Percentiles rank a stretch among this genome's conserved stretches.
These are phyloP conservation scores for Ogataea pini DNA, from an alignment of 805 yeast species.

Conservation along the genomic window DNA sequence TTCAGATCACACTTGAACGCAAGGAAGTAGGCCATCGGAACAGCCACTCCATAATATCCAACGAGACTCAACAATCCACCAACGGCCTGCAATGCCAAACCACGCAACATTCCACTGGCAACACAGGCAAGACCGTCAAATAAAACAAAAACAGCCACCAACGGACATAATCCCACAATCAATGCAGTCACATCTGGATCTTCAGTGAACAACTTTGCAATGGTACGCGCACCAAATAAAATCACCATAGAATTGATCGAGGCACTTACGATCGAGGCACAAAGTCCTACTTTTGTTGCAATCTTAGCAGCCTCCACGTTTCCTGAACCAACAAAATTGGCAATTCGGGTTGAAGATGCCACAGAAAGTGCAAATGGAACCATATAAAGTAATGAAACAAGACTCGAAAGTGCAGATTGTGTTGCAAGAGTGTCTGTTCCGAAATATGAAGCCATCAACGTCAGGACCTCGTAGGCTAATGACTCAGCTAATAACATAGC, in stretches of 20 bases:
- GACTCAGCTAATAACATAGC: constrained; percentile 58
- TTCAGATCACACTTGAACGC: constrained; percentile 50
- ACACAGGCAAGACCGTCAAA: constrained; percentile 72
- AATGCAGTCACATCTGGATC: constrained; percentile 57
- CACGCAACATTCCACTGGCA: constrained; percentile 71
- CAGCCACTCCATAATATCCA: constrained; percentile 69
- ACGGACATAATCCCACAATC: constrained; percentile 60
- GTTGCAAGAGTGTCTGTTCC: constrained; percentile 58
- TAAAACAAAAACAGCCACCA: constrained; percentile 64
- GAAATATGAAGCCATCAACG: constrained; percentile 51
- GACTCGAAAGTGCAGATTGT: constrained; percentile 54
- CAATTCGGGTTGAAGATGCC: constrained; percentile 56
- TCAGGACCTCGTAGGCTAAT: constrained; percentile 57
- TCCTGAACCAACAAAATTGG: constrained; percentile 51
- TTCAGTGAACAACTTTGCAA: constrained; percentile 60
- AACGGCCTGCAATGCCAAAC: constrained; percentile 72
- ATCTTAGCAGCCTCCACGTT: constrained; percentile 34
- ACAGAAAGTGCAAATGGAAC: constrained; percentile 60
- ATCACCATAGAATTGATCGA: constrained; percentile 46
- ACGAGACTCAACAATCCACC: constrained; percentile 71
- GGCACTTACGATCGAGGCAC: constrained; percentile 37
- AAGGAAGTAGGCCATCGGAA: constrained; percentile 65
- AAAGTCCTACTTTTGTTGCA: constrained; percentile 46
- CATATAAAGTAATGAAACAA: constrained; percentile 53
- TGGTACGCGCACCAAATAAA: constrained; percentile 44